Evolutionary conservation across 345 rosid genomes (phyloP).

Genomic region (Arabis hirsuta): DNA sequence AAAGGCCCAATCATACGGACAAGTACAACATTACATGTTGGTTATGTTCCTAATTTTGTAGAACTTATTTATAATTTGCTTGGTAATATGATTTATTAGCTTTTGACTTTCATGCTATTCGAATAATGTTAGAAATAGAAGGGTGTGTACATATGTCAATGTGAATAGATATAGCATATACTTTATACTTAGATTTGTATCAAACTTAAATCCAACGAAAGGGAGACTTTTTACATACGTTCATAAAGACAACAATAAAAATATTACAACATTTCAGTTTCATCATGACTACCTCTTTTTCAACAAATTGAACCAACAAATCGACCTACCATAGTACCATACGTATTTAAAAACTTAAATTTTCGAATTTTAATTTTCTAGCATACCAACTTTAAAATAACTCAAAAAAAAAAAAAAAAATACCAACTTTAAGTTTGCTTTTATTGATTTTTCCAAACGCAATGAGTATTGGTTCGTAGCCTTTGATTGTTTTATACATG

Average conservation of each 20-base stretch:
- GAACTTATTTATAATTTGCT: not conserved
- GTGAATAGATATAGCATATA: not conserved
- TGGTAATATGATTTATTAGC: not conserved
- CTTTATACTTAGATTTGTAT: conserved; percentile 21
- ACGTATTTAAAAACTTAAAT: conserved; percentile 1
- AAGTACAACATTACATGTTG: not conserved
- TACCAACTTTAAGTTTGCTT: not conserved
- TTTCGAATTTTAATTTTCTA: not conserved
- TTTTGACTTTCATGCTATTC: not conserved
- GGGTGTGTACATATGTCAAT: not conserved
- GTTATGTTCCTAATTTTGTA: not conserved
- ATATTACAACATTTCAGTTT: not conserved
- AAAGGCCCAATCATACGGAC: not conserved
- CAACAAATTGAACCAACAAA: conserved; percentile 32
- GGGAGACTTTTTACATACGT: conserved; percentile 20
- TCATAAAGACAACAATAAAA: conserved; percentile 16
- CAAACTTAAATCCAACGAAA: conserved; percentile 25
- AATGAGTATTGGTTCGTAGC: not conserved
- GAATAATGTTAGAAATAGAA: not conserved
- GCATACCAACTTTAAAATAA: not conserved
- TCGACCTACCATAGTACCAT: conserved; percentile 20
- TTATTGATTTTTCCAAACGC: not conserved
- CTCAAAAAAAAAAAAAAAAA: not conserved
- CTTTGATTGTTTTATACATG: not conserved
- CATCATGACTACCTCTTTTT: not conserved